A percentile compares a stretch with the other conserved stretches of the same genome.
These are phyloP conservation scores for Nymphaea thermarum DNA, from an alignment of 164 flowering plant genomes.

Conservation along the genomic window DNA sequence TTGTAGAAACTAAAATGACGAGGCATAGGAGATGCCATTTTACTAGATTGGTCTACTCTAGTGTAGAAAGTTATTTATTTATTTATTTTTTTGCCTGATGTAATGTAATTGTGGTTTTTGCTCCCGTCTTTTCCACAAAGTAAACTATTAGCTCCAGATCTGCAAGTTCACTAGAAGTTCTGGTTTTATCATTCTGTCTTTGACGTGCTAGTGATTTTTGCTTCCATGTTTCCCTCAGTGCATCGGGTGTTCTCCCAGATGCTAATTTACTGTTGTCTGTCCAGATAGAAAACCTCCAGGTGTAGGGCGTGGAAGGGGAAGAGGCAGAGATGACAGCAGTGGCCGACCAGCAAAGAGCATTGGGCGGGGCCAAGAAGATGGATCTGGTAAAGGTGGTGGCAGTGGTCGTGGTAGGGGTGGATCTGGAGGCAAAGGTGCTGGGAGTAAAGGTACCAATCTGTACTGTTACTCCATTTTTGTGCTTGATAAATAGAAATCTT, in stretches of 20 bases:
- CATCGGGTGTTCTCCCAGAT: background rate
- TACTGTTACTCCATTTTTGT: background rate
- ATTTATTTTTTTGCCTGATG: background rate
- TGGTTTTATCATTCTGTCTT: background rate
- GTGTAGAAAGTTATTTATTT: too few species aligned
- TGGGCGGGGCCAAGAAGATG: constrained; percentile 51
- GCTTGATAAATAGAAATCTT: background rate
- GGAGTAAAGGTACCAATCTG: constrained; percentile 15
- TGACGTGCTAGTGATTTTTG: background rate
- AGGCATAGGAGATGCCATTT: too few species aligned
- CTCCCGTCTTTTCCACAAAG: too few species aligned
- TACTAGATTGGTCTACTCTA: too few species aligned
- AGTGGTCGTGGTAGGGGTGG: constrained; percentile 41
- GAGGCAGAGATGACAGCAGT: constrained; percentile 61
- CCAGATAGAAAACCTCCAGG: constrained; percentile 78
- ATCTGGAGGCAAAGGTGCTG: constrained; percentile 24
- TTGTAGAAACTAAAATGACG: too few species aligned
- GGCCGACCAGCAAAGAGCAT: constrained; percentile 31
- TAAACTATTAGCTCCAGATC: too few species aligned
- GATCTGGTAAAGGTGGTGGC: constrained; percentile 27
- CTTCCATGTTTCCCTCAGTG: background rate
- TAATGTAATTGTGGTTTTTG: too few species aligned
- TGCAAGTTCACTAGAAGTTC: too few species aligned
- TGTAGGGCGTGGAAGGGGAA: constrained; percentile 68
- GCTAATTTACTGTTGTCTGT: constrained; percentile 1